A percentile compares a stretch with the other conserved stretches of the same genome.
Conservation (phyloP, 495 filamentous ascomycete genomes). For the Trichoderma gamsii region DNA sequence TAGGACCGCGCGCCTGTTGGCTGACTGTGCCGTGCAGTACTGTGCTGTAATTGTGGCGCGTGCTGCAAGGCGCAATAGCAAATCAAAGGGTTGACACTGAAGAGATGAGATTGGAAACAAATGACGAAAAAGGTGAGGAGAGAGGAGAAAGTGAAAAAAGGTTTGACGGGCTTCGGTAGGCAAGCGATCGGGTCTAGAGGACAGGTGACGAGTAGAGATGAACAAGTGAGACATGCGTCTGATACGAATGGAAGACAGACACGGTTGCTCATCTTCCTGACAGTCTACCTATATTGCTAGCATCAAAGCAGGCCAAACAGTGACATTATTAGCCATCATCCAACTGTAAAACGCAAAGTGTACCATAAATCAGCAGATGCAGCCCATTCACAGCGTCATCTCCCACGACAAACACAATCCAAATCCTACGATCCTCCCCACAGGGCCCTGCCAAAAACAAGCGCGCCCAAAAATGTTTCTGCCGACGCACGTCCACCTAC, state of each 20-base stretch:
- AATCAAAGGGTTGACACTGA: background rate
- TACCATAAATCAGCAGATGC: no score
- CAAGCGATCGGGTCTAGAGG: background rate
- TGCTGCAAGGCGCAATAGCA: background rate
- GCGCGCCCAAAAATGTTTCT: no score
- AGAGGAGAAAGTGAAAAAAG: background rate
- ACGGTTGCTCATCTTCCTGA: no score
- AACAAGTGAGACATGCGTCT: background rate
- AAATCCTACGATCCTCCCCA: no score
- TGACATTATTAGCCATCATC: background rate
- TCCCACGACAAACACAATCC: no score
- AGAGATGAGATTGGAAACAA: background rate
- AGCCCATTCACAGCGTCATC: no score
- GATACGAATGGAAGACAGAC: background rate
- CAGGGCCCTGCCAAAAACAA: no score
- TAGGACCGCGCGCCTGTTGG: background rate
- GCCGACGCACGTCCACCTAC: no score
- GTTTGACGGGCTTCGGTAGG: background rate
- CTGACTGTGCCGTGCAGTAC: background rate
- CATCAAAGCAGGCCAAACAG: no score
- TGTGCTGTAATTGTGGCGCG: background rate
- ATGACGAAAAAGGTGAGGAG: background rate
- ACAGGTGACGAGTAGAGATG: background rate
- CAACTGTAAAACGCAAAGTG: no score
- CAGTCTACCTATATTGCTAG: no score